These are phyloP conservation scores for Lasiodiplodia gonubiensis DNA, from an alignment of 2,329 filamentous ascomycete species.

Conservation along the genomic window DNA sequence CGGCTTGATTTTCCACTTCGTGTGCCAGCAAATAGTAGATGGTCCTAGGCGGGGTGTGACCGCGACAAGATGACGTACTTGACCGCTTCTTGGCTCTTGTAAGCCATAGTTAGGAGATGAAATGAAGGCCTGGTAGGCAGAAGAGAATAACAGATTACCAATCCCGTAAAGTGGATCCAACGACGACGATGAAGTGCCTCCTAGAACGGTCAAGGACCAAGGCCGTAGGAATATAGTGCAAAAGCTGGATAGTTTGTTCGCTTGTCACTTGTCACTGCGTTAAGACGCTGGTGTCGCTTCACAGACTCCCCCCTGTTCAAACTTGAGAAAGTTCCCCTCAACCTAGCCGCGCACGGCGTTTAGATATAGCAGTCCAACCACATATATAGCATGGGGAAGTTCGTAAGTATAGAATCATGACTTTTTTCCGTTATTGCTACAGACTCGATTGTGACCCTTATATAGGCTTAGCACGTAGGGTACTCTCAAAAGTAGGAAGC, in stretches of 20 bases:
- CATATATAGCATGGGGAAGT: not conserved
- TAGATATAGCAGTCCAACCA: not conserved
- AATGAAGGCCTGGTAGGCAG: too few species aligned
- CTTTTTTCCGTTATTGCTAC: conserved; percentile 21
- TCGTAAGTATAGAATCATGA: conserved; percentile 3
- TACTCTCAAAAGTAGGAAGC: not conserved
- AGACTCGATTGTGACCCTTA: not conserved
- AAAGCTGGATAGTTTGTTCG: not conserved
- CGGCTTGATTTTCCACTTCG: too few species aligned
- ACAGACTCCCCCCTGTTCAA: too few species aligned
- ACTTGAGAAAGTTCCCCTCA: not conserved
- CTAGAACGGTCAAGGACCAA: not conserved
- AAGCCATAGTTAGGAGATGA: too few species aligned
- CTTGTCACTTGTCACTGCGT: not conserved
- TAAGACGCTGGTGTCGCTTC: not conserved
- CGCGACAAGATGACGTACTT: too few species aligned
- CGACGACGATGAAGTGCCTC: not conserved
- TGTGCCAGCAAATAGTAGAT: too few species aligned
- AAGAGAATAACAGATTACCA: too few species aligned
- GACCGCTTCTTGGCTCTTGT: too few species aligned
- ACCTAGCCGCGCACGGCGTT: not conserved
- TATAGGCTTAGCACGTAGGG: not conserved
- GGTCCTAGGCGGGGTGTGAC: too few species aligned
- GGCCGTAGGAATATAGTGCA: not conserved
- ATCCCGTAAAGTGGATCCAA: not conserved